Conservation (phyloP, 176 grass and related monocot species). For the Ananas comosus region DNA sequence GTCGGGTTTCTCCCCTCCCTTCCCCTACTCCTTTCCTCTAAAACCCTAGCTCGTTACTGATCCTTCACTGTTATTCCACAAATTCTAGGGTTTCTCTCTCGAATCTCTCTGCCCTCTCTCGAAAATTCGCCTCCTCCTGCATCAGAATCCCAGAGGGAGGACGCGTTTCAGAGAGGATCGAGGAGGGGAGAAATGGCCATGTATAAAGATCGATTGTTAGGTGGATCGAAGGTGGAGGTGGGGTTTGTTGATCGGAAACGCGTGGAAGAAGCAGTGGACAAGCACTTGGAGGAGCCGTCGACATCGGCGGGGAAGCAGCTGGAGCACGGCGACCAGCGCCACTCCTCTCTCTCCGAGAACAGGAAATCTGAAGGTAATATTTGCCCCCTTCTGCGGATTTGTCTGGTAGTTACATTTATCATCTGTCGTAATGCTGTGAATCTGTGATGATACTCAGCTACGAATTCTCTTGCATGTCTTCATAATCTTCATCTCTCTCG, state of each 20-base stretch:
- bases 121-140: not conserved
- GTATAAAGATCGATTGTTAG: constrained; percentile 47
- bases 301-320: constrained; percentile 38
- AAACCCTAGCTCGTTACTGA: not conserved
- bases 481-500: too few relatives aligned
- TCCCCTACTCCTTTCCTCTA: not conserved
- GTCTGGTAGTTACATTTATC: not conserved
- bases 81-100: not conserved
- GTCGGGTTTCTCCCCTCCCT: not conserved
- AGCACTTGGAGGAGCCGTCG: constrained; percentile 61
- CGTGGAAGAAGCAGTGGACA: constrained; percentile 77
- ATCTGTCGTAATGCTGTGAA: too few relatives aligned
- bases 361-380: constrained; percentile 58
- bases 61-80: not conserved
- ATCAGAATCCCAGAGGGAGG: too few relatives aligned
- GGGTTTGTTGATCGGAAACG: constrained; percentile 65
- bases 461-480: too few relatives aligned
- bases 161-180: not conserved
- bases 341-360: constrained; percentile 32
- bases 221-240: constrained; percentile 13
- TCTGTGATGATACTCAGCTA: too few relatives aligned
- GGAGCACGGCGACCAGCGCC: constrained; percentile 8
- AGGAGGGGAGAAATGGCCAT: constrained; percentile 9
- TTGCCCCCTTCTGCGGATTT: constrained; percentile 2
- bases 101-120: not conserved